Evolutionary conservation across 2,329 filamentous ascomycete genomes (phyloP), one percentile per base, ranked within the genome.

Genomic region (Fonsecaea pugnacius): DNA sequence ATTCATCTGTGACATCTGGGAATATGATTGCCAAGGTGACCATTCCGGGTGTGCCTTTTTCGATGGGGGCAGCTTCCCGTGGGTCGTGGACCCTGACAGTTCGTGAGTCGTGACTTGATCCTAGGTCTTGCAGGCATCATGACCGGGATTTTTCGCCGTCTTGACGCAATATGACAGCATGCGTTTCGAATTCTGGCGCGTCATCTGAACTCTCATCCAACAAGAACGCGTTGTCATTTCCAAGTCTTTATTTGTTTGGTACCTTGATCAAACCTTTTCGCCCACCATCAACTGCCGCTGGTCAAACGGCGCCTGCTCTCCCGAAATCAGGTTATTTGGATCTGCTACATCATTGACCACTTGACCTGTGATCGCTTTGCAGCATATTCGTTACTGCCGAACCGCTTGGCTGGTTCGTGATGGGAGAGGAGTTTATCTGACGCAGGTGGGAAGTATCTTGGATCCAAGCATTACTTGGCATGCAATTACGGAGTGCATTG

Each of bases 131-230:
- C 35, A 30, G 32, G 50, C 48, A 48, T 48, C 1, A 18, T 60
- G 21, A 51, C 56, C 16, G 30, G 50, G 18, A 56, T 5, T 36
- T 16, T 43, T 59, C 33, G 35, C 21, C 9, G 4, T 54, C 55
- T 55, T 63, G 55, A 60, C 61, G 61, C 61, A 63, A 50, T 62
- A 33, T 61, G 58, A 61, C 55, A 50, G 27, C 21, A 50, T 50
- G 10, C 40, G 10, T 30, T 10, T 52, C 46, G 32, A n/a, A 27
- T 4, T 9, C 27, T 33, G 16, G 27, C 51, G 32, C 27, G 51
- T 53, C 51, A 53, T 53, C 51, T 53, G 10, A 53, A 18, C 14
- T 3, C 51, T 32, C 10, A 53, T 53, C 51, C 30, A 53, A 48
- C 43, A 21, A 30, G 51, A 53, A 53, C 51, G 51, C 32, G 27